Conservation (phyloP, 2,329 filamentous ascomycete genomes). For the Xylariaceae sp. region DNA sequence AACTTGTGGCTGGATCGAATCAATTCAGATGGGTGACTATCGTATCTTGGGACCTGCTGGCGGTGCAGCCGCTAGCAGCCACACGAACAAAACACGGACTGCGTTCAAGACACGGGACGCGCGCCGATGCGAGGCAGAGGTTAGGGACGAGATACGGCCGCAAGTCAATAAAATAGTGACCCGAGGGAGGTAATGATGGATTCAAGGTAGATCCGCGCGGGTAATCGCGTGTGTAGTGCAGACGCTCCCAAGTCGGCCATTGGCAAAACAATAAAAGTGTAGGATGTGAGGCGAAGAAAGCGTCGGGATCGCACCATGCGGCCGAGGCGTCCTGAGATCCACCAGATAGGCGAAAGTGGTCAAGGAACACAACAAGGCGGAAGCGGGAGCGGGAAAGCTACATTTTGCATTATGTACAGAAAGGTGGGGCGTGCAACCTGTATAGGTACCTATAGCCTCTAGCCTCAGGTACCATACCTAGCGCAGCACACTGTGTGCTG, state of each 20-base stretch:
- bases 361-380: background rate
- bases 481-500: too few relatives aligned
- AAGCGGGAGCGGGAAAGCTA: background rate
- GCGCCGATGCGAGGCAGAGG: conserved; percentile 2
- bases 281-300: background rate
- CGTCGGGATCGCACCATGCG: background rate
- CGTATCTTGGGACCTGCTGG: conserved; percentile 12
- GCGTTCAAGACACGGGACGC: conserved; percentile 12
- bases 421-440: background rate
- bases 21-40: background rate
- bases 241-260: background rate
- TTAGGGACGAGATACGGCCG: background rate
- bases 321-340: background rate
- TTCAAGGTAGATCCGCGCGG: background rate
- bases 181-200: background rate
- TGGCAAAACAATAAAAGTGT: background rate
- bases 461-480: background rate
- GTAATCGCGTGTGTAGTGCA: background rate
- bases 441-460: background rate
- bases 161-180: background rate
- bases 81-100: conserved; percentile 1
- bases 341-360: background rate
- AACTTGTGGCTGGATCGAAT: background rate
- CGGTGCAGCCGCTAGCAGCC: conserved; percentile 14
- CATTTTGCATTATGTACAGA: too few relatives aligned